Conservation (phyloP, 2,329 filamentous ascomycete species). For the Chaetomium sp. region DNA sequence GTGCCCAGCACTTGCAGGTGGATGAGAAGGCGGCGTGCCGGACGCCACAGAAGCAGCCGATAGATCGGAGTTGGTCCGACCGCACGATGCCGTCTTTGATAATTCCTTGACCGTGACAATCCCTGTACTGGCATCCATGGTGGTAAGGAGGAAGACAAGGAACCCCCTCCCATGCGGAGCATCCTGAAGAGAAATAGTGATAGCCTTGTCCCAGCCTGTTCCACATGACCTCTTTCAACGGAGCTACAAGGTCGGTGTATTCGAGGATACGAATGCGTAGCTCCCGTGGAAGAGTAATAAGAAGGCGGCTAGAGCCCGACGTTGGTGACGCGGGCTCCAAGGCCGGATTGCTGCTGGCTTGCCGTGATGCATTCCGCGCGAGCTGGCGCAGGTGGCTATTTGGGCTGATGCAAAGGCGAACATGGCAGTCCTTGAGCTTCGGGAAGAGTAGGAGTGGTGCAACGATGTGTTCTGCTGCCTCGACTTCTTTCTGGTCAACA, state of each 20-base stretch:
- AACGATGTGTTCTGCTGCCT: not conserved
- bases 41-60: slow-evolving; percentile 12
- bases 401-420: not conserved
- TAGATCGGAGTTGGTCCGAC: not conserved
- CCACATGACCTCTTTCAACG: slow-evolving; percentile 17
- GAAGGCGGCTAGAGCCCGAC: not conserved
- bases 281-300: not conserved
- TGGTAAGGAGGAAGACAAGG: not conserved
- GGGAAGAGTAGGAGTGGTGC: not conserved
- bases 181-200: not conserved
- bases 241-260: slow-evolving; percentile 18
- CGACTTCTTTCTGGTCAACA: not conserved
- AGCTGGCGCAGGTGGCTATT: not conserved
- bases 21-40: slow-evolving; percentile 14
- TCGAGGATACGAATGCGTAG: slow-evolving; percentile 15
- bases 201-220: not conserved
- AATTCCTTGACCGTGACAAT: not conserved
- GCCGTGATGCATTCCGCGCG: not conserved
- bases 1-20: slow-evolving; percentile 13
- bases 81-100: not conserved
- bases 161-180: not conserved
- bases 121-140: not conserved
- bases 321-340: not conserved
- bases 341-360: not conserved
- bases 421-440: not conserved